Percentiles rank a stretch among this genome's conserved stretches.
phyloP scores from a whole-genome alignment of 495 filamentous ascomycete species.

The Podospora pseudocomata region DNA sequence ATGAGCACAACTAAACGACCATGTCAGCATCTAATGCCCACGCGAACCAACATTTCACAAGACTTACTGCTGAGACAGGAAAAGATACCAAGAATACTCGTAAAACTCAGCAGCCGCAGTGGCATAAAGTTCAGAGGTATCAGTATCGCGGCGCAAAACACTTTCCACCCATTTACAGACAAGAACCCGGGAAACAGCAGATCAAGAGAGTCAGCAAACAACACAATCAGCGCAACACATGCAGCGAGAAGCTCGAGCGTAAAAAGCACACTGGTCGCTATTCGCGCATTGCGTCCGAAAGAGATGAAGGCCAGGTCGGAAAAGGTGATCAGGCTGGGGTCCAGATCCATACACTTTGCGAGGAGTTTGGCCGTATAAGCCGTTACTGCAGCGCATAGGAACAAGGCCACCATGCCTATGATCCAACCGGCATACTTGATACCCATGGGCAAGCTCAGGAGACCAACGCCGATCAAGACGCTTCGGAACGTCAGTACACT shows the following conservation, averaged over 20 bases:
- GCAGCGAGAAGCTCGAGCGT: slow-evolving; percentile 82
- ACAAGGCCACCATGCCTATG: slow-evolving; percentile 71
- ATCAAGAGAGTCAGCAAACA: slow-evolving; percentile 88
- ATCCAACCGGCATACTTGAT: slow-evolving; percentile 91
- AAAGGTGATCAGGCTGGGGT: slow-evolving; percentile 72
- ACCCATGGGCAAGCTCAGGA: slow-evolving; percentile 84
- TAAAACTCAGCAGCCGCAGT: slow-evolving; percentile 79
- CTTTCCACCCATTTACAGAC: slow-evolving; percentile 74
- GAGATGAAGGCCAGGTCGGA: slow-evolving; percentile 90
- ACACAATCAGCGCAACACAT: slow-evolving; percentile 84
- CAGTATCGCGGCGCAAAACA: slow-evolving; percentile 75
- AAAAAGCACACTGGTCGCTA: slow-evolving; percentile 81
- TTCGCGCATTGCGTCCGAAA: slow-evolving; percentile 77
- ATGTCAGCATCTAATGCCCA: background rate
- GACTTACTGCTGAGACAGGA: slow-evolving; percentile 79
- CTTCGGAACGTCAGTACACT: slow-evolving; percentile 20
- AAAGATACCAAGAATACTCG: slow-evolving; percentile 85
- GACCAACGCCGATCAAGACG: slow-evolving; percentile 85
- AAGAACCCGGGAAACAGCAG: slow-evolving; percentile 68
- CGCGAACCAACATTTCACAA: too few relatives aligned
- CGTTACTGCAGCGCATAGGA: slow-evolving; percentile 68
- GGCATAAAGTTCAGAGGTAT: slow-evolving; percentile 84
- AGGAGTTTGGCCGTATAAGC: slow-evolving; percentile 84
- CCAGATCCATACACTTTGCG: slow-evolving; percentile 84
- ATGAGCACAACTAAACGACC: slow-evolving; percentile 64